Base-by-base conservation (phyloP, 2,329 filamentous ascomycete species). In the Talaromyces sp. region DNA sequence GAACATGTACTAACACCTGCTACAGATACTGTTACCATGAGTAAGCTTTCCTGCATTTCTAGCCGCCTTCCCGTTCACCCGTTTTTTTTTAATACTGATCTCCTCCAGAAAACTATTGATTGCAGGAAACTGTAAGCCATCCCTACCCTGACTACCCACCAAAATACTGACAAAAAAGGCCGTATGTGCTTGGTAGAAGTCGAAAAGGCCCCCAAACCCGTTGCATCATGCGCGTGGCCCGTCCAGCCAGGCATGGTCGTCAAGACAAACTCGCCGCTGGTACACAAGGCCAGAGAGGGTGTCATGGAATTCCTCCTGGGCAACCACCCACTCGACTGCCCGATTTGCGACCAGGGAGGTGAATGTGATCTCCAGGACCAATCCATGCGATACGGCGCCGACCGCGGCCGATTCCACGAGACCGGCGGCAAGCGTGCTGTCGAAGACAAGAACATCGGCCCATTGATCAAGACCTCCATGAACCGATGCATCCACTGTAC, bases 401-500 rank as follows among this genome's bases (percentile, higher is more conserved):
- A 99, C 80, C 87, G 95, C 75, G 95, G 95, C 65, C 90, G 95
- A 71, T 99, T 99, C 82, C 95, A 99, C 81, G 95, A 99, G 79
- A 80, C 96, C 72, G 88, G 86, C 60, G 95, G 95, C 79, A 99
- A 99, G 85, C 91, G 95, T 82, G 95, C 92, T 28, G 93, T 97
- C 44, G 95, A 99, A 81, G 95, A 99, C 80, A 99, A 99, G 85
- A 98, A 99, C 78, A 97, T 99, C 72, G 95, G 95, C 39, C 95
- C 95, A 59, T 79, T 99, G 69, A 91, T 99, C 81, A 99, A 99
- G 86, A 99, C 95, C 3, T 99, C 95, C 56, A 99, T 99, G 95
- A 99, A 99, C 84, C 87, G 95, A 76, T 99, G 95, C 79, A 99
- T 99, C 72, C 95, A 99, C 83, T 99, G 95, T 84, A 99, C 95